phyloP scores from a whole-genome alignment of 176 grass and related monocot genomes.

The Bromus sterilis region DNA sequence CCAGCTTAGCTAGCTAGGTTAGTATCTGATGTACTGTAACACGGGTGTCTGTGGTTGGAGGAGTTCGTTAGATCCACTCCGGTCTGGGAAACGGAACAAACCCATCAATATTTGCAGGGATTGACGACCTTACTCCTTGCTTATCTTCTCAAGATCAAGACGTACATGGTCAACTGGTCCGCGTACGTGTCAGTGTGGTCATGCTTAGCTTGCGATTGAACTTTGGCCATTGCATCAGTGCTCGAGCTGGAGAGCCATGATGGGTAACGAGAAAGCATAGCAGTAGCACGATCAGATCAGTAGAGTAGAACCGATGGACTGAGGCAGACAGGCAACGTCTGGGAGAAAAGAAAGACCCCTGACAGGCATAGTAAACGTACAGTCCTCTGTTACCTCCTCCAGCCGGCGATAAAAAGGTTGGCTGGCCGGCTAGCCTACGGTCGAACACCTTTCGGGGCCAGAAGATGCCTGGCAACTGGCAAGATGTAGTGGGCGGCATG shows the following conservation, averaged over 20 bases:
- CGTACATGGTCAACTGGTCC: conserved; percentile 20
- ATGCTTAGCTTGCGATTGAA: no score
- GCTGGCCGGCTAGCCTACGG: no score
- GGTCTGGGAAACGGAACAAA: neutral
- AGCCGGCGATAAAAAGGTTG: neutral
- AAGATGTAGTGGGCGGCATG: neutral
- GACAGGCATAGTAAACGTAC: neutral
- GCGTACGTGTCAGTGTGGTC: neutral
- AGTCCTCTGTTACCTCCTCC: neutral
- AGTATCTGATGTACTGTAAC: neutral
- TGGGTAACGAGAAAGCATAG: neutral
- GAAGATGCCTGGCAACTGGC: conserved; percentile 13
- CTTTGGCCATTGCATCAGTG: neutral
- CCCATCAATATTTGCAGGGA: neutral
- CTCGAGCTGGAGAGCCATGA: neutral
- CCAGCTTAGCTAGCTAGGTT: neutral
- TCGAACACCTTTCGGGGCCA: neutral
- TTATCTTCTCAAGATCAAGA: neutral
- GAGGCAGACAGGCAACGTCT: neutral
- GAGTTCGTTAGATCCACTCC: conserved; percentile 46
- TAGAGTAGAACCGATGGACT: neutral
- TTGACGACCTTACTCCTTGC: neutral
- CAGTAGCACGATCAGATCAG: no score
- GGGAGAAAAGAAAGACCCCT: neutral
- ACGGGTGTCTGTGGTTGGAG: conserved; percentile 23